These are phyloP conservation scores for Solanum ossicruentum DNA, from an alignment of 257 asterid genomes.

Conservation along the genomic window DNA sequence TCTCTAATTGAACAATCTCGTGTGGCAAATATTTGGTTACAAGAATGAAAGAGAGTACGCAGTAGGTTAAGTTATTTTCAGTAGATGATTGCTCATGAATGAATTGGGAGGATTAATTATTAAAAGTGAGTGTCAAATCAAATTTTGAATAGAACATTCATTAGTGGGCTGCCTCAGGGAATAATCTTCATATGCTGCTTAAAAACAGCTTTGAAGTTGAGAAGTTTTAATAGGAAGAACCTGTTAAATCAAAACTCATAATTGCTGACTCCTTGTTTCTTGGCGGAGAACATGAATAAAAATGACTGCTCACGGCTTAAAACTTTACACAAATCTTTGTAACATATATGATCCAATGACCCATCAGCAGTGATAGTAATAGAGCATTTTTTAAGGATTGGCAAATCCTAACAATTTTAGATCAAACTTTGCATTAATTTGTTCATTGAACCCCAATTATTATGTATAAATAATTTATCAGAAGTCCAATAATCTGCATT, in stretches of 20 bases:
- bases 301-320: slow-evolving; percentile 59
- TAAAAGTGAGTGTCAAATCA: neutral
- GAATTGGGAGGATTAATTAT: neutral
- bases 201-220: slow-evolving; percentile 29
- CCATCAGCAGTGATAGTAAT: slow-evolving; percentile 80
- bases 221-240: slow-evolving; percentile 21
- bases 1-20: neutral
- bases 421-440: no score
- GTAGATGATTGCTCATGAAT: neutral
- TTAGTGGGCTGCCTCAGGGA: slow-evolving; percentile 45
- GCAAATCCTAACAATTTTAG: no score
- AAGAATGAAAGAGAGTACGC: neutral
- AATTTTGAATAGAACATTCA: neutral
- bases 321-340: slow-evolving; percentile 78
- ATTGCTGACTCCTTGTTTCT: slow-evolving; percentile 6
- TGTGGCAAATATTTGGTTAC: neutral
- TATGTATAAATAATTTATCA: neutral
- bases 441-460: neutral
- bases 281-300: slow-evolving; percentile 65
- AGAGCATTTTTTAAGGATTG: neutral
- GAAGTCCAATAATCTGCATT: neutral
- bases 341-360: slow-evolving; percentile 72
- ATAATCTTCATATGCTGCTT: slow-evolving; percentile 22
- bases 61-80: neutral
- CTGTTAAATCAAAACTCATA: slow-evolving; percentile 5